Percentiles rank a stretch among this genome's conserved stretches.
These are phyloP conservation scores for Colletotrichum brevisporum DNA, from an alignment of 2,329 filamentous ascomycete genomes.

Conservation along the genomic window DNA sequence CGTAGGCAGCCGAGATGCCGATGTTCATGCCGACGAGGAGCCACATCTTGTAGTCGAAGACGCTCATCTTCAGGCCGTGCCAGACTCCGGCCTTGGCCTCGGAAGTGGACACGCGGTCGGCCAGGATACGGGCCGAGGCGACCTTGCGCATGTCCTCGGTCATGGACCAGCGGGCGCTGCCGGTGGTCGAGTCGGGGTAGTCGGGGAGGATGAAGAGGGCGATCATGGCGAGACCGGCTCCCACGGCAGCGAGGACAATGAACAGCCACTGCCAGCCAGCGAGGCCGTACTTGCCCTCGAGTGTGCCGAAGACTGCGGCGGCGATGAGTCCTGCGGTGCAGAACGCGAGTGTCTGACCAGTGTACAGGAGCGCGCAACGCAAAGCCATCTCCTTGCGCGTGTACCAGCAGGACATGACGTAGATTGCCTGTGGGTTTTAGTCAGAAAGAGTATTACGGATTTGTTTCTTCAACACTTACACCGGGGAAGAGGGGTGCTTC, in stretches of 20 bases:
- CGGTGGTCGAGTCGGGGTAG: conserved; percentile 45
- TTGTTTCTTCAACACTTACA: conserved; percentile 4
- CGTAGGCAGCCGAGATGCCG: conserved; percentile 42
- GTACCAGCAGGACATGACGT: conserved; percentile 46
- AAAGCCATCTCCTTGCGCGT: conserved; percentile 46
- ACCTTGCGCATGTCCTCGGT: conserved; percentile 44
- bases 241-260: conserved; percentile 51
- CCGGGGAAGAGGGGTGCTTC: conserved; percentile 42
- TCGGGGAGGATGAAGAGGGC: conserved; percentile 43
- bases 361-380: conserved; percentile 45
- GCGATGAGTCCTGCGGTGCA: conserved; percentile 45
- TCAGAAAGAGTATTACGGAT: not conserved
- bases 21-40: conserved; percentile 44
- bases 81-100: conserved; percentile 44
- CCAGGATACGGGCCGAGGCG: conserved; percentile 43
- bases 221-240: conserved; percentile 41
- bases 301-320: conserved; percentile 43
- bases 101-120: conserved; percentile 44
- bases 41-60: conserved; percentile 45
- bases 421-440: conserved; percentile 29
- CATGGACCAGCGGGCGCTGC: conserved; percentile 44
- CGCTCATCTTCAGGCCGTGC: conserved; percentile 43
- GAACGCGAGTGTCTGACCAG: conserved; percentile 44
- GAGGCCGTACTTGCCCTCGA: conserved; percentile 46
- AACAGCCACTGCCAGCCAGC: conserved; percentile 58